These are phyloP conservation scores for Rosa rugosa DNA, from an alignment of 306 rosid genomes.

Conservation along the genomic window DNA sequence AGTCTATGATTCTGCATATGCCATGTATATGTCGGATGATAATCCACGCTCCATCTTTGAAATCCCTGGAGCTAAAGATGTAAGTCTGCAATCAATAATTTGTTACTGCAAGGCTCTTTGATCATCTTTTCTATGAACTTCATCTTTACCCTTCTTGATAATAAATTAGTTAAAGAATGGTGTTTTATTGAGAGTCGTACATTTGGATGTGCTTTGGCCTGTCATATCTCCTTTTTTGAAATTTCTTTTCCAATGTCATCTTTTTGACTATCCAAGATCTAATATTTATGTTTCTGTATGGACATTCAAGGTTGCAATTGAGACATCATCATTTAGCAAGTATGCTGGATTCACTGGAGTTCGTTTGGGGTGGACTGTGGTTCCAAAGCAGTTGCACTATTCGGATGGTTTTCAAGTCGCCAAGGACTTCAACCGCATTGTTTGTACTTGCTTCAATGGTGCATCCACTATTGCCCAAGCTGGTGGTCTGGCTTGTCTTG, in stretches of 20 bases:
- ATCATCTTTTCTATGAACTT: constrained; percentile 1
- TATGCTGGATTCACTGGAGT: constrained; percentile 98
- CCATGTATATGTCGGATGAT: constrained; percentile 81
- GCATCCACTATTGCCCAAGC: constrained; percentile 94
- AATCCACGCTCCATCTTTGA: constrained; percentile 86
- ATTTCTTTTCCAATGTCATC: background rate
- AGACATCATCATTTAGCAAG: constrained; percentile 93
- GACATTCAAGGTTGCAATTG: constrained; percentile 80
- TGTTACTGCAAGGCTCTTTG: background rate
- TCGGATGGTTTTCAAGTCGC: constrained; percentile 92
- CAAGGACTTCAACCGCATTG: constrained; percentile 88
- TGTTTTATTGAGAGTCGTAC: background rate
- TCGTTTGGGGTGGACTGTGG: constrained; percentile 93
- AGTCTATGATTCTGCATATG: constrained; percentile 94
- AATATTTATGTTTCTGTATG: background rate
- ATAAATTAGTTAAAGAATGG: background rate
- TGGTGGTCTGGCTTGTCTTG: constrained; percentile 91
- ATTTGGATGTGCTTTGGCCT: background rate
- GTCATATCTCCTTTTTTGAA: background rate
- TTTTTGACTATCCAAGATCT: background rate
- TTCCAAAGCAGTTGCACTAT: constrained; percentile 79
- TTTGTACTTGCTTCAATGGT: constrained; percentile 91
- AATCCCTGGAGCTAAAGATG: constrained; percentile 99
- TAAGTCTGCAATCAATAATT: constrained; percentile 19
- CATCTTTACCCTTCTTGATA: background rate